Conservation (phyloP, 2,329 filamentous ascomycete genomes). For the Fusarium staphyleae region DNA sequence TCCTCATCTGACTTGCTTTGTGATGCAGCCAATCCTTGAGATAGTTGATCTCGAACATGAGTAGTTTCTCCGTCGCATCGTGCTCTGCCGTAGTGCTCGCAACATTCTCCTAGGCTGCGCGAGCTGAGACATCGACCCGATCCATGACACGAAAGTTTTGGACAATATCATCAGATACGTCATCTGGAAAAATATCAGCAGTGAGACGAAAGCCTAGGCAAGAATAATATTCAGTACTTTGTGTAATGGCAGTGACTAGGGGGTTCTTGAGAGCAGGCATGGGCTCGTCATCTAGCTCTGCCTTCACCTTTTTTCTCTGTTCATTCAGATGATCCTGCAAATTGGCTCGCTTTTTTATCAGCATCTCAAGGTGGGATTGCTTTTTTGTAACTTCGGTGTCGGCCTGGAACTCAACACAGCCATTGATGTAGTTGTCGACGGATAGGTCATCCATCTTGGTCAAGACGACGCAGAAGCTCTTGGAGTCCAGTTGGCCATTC, state of each 20-base stretch:
- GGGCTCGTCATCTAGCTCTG: too few species aligned
- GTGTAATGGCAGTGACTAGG: too few species aligned
- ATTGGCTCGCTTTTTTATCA: neutral
- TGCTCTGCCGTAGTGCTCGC: neutral
- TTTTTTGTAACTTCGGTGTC: neutral
- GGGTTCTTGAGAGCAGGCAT: too few species aligned
- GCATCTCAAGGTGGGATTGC: neutral
- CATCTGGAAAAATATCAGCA: too few species aligned
- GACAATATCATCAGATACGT: too few species aligned
- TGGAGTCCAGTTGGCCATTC: constrained; percentile 36
- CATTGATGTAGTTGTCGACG: neutral
- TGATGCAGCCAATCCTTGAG: neutral
- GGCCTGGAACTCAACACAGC: neutral
- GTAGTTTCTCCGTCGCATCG: neutral
- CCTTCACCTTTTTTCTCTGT: too few species aligned
- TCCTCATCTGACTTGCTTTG: constrained; percentile 5
- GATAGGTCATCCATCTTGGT: constrained; percentile 44
- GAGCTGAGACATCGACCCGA: too few species aligned
- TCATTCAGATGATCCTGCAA: too few species aligned
- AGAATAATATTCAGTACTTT: too few species aligned
- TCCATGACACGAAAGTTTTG: too few species aligned
- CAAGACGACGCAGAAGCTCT: constrained; percentile 37
- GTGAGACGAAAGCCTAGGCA: too few species aligned
- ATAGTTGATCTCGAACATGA: neutral
- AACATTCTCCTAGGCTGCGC: neutral